Base-by-base conservation (phyloP, 768 basidiomycete species). In the Ramaria sp. region DNA sequence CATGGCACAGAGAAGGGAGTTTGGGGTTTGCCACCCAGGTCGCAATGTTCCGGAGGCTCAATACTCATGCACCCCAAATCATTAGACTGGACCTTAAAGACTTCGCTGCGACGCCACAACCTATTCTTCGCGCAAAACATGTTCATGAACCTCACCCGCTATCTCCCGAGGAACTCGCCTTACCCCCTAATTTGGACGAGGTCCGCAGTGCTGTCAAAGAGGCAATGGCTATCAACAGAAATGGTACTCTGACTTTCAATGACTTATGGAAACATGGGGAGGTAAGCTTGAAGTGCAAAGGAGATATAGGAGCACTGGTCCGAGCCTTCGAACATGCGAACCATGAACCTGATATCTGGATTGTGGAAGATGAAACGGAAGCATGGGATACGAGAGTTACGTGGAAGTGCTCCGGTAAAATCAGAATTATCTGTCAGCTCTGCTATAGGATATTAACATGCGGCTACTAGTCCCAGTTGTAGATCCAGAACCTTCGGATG, bases 11-110 rank as follows among this genome's bases (percentile, higher is more conserved):
- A 36, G 84, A 87, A 57, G 72, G 71, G 5, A 69, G 73, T 39
- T 68, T 83, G 3, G 81, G 82, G 1, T 82, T 78, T 16, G 89
- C 88, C 10, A 78, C 76, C 15, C 81, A 81, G 30, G 80, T 81
- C 0, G 88, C 83, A 1, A 65, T 70, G 3, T 92, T 92, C 62
- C 73, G 64, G 43, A 58, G 70, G 65, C 24, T 55, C 20, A 32
- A 64, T 56, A 52, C 64, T 10, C 68, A 64, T 47, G 55, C 48
- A 22, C 66, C 62, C 45, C 69, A 78, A 52, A 56, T 58, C 20
- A 47, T 48, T 22, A 56, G 59, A 9, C 68, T 55, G 3, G 48
- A 57, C 20, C 39, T n/a, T 41, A 8, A 1, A 8, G 5, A 36
- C 57, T 27, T 36, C 9, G 13, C 54, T 22, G 34, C 43, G 60